Evolutionary conservation across 2,329 filamentous ascomycete genomes (phyloP).

Genomic region (Fusarium hainanense): DNA sequence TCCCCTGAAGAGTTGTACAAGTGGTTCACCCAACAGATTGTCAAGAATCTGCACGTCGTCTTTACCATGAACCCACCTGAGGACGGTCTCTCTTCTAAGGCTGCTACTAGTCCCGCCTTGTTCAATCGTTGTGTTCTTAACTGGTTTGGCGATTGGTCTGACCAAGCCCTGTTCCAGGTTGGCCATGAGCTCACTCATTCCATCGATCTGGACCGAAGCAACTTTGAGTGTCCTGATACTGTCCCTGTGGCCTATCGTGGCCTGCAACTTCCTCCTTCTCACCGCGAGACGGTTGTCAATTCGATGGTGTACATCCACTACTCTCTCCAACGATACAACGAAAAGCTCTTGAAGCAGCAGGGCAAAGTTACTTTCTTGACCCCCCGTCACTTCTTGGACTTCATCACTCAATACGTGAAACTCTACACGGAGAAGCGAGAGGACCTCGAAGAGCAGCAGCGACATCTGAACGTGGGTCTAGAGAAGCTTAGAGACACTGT

Average conservation of each 20-base stretch:
- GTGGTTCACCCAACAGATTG: slow-evolving; percentile 99
- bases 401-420: slow-evolving; percentile 96
- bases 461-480: slow-evolving; percentile 96
- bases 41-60: slow-evolving; percentile 98
- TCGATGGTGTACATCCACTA: slow-evolving; percentile 99
- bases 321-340: slow-evolving; percentile 90
- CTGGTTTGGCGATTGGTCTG: slow-evolving; percentile 99
- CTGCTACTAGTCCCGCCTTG: slow-evolving; percentile 94
- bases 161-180: slow-evolving; percentile 98
- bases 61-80: slow-evolving; percentile 99
- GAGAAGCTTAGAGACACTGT: slow-evolving; percentile 98
- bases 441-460: slow-evolving; percentile 97
- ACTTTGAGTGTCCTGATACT: slow-evolving; percentile 87
- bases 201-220: slow-evolving; percentile 91
- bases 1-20: slow-evolving; percentile 99
- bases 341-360: slow-evolving; percentile 89
- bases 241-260: slow-evolving; percentile 93
- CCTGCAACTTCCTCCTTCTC: slow-evolving; percentile 84
- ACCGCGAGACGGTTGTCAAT: slow-evolving; percentile 93
- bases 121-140: slow-evolving; percentile 99
- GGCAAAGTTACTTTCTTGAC: slow-evolving; percentile 93
- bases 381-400: slow-evolving; percentile 96
- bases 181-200: slow-evolving; percentile 94
- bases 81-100: slow-evolving; percentile 93
- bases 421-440: slow-evolving; percentile 98